Conservation (phyloP, 352 stramenopile species). For the Phytophthora constricta region DNA sequence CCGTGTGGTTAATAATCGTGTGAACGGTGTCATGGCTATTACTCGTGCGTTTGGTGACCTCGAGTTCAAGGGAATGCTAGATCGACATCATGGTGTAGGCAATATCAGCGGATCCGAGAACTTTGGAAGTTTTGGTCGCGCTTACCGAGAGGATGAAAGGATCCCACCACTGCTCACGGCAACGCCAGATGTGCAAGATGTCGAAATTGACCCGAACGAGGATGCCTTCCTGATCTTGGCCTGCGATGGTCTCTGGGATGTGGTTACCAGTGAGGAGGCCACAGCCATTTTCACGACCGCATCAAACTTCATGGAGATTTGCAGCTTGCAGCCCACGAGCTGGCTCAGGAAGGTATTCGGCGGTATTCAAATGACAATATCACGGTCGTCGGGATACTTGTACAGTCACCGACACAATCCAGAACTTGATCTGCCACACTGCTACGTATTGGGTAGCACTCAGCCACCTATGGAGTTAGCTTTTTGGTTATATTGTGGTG, state of each 20-base stretch:
- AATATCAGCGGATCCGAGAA: slow-evolving; percentile 13
- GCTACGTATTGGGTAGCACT: too few species aligned
- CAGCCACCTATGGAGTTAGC: too few species aligned
- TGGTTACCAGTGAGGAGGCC: slow-evolving; percentile 74
- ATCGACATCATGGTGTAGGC: slow-evolving; percentile 13
- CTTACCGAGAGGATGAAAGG: slow-evolving; percentile 54
- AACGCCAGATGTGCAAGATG: slow-evolving; percentile 51
- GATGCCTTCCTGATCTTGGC: slow-evolving; percentile 80
- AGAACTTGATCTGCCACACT: too few species aligned
- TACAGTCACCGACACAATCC: slow-evolving; percentile 9
- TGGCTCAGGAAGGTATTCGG: slow-evolving; percentile 76
- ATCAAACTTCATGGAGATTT: slow-evolving; percentile 59
- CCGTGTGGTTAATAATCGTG: slow-evolving; percentile 79
- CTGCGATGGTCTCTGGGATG: slow-evolving; percentile 88
- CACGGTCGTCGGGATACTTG: slow-evolving; percentile 56
- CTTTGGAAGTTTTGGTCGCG: slow-evolving; percentile 15
- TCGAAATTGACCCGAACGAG: slow-evolving; percentile 42
- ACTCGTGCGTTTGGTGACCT: slow-evolving; percentile 85
- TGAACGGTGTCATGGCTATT: slow-evolving; percentile 88
- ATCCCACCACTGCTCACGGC: slow-evolving; percentile 60
- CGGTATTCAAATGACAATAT: slow-evolving; percentile 87
- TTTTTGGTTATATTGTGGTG: too few species aligned
- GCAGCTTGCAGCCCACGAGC: slow-evolving; percentile 67
- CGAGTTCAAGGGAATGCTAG: slow-evolving; percentile 75
- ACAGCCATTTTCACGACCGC: slow-evolving; percentile 57